phyloP scores from a whole-genome alignment of 805 yeast genomes.

The Ogataea parapolymorpha region DNA sequence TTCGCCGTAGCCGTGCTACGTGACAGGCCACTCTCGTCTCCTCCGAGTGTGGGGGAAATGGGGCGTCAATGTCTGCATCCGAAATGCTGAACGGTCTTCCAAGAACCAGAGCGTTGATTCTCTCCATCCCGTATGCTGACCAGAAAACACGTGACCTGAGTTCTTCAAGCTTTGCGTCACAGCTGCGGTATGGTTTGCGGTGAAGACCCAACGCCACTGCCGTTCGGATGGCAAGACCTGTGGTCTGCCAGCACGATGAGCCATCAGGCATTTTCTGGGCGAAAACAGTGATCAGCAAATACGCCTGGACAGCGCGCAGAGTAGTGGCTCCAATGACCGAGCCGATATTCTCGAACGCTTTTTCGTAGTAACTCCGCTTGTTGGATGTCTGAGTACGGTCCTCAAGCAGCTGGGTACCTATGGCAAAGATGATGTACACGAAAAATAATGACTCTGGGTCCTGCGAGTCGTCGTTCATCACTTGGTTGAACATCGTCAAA shows the following conservation, averaged over 20 bases:
- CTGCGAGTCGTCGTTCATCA: background rate
- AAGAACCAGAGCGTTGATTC: constrained; percentile 33
- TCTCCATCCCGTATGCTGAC: constrained; percentile 34
- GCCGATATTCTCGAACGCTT: constrained; percentile 29
- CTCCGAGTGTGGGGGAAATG: constrained; percentile 25
- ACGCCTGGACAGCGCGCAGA: constrained; percentile 33
- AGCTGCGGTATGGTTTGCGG: constrained; percentile 23
- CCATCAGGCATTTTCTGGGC: constrained; percentile 37
- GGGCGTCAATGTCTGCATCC: constrained; percentile 34
- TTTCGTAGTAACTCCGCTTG: constrained; percentile 24
- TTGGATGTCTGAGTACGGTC: no score
- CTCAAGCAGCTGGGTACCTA: no score
- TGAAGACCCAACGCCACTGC: constrained; percentile 32
- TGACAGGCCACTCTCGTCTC: constrained; percentile 29
- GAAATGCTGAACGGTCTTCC: constrained; percentile 38
- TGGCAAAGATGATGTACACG: no score
- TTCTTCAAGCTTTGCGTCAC: constrained; percentile 3
- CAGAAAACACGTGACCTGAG: constrained; percentile 32
- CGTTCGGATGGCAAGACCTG: constrained; percentile 32
- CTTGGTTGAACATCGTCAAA: no score
- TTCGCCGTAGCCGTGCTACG: constrained; percentile 31
- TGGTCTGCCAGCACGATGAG: constrained; percentile 32
- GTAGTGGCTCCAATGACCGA: constrained; percentile 22
- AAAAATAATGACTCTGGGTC: constrained; percentile 23
- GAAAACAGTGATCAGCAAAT: constrained; percentile 30